Conservation (phyloP, 768 basidiomycete genomes). For the Lentinula lateritia region DNA sequence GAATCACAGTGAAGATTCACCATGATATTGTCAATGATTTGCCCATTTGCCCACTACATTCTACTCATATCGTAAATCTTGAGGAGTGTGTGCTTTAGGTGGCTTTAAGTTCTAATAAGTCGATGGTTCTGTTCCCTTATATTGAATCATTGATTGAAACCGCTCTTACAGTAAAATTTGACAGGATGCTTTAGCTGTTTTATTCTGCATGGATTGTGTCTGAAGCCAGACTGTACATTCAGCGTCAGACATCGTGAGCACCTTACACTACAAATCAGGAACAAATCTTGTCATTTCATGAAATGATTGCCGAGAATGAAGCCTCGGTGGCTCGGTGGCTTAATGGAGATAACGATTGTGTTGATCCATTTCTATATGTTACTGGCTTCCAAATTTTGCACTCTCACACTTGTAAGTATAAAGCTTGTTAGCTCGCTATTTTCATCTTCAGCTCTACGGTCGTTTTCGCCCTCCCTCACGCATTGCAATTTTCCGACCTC, state of each 20-base stretch:
- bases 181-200: no score
- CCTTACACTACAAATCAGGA: neutral
- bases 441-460: neutral
- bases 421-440: neutral
- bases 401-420: neutral
- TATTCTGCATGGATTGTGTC: no score
- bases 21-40: neutral
- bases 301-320: neutral
- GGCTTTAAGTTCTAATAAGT: no score
- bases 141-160: no score
- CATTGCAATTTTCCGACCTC: no score
- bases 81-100: no score
- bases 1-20: conserved; percentile 7
- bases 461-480: neutral
- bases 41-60: neutral
- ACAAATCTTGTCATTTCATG: no score
- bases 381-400: neutral
- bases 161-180: no score
- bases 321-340: neutral
- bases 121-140: no score
- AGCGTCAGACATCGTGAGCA: no score
- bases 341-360: neutral
- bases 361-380: neutral
- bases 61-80: no score
- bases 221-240: no score